Base-by-base conservation (phyloP, 306 rosid species). In the Medicago truncatula region DNA sequence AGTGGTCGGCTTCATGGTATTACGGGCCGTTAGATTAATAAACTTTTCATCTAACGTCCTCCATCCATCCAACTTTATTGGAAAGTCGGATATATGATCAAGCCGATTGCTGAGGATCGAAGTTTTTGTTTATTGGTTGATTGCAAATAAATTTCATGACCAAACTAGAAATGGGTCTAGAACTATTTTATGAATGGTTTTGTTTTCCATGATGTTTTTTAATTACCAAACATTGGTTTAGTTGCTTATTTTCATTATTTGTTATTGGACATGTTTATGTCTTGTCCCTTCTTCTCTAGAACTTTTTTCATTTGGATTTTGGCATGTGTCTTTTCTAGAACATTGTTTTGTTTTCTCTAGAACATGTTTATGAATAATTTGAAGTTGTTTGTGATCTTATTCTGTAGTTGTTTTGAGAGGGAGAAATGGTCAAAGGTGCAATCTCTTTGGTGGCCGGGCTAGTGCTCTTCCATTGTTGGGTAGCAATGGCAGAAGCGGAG, bases 361-460 rank as follows among this genome's bases (percentile, higher is more conserved):
- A 46, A 13, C n/a, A 1, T 13, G 7, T 46, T 13, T 46, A 46
- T 46, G 16, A 4, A 4, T 59, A 2, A 15, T 40, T 2, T 65
- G 57, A 66, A 1, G 11, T 34, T 57, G 17, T 5, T 43, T 78
- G 8, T 50, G 34, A 23, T 61, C 11, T 71, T 18, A 52, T 28
- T 16, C n/a, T 64, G 83, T 50, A 73, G 83, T 54, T 62, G 65
- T 25, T 66, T 28, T 16, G 78, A 63, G 68, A 23, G 15, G 59
- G 67, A 82, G n/a, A 46, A 70, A 83, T 83, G 86, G 71, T 52
- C 9, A 78, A 63, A 63, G 3, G 20, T 56, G 2, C 38, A 10
- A 14, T 74, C 2, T 36, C 75, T 25, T 14, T 74, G 9, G 44
- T 75, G 25, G n/a, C n/a, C n/a, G 81, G 81, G 71, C 15, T 83